Evolutionary conservation across 768 basidiomycete species (phyloP).

Genomic region (Crepidotus variabilis): DNA sequence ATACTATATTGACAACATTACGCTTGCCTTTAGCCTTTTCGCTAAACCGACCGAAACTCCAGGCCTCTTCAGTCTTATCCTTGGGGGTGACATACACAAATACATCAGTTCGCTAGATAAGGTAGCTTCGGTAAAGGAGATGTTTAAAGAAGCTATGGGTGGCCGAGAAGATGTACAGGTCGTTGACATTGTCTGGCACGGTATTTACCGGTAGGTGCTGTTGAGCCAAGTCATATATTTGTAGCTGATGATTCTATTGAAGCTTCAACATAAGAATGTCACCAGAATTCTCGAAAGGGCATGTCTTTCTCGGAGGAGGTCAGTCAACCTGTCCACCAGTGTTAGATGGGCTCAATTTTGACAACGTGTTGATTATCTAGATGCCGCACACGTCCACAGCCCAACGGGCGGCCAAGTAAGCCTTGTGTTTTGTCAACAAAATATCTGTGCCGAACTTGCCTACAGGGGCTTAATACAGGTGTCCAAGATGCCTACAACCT

Average conservation of each 20-base stretch:
- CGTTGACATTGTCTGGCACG: neutral
- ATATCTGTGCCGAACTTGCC: neutral
- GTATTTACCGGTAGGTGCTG: neutral
- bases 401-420: conserved; percentile 27
- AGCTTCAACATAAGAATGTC: conserved; percentile 16
- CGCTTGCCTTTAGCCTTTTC: neutral
- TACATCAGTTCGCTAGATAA: neutral
- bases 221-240: too few relatives aligned
- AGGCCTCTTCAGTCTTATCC: neutral
- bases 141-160: neutral
- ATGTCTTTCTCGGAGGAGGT: conserved; percentile 19
- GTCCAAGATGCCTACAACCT: conserved; percentile 29
- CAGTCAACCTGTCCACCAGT: neutral
- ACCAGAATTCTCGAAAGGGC: conserved; percentile 12
- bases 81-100: neutral
- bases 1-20: neutral
- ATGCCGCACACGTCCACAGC: conserved; percentile 31
- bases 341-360: neutral
- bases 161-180: neutral
- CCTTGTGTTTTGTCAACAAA: neutral
- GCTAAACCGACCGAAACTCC: neutral
- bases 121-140: neutral
- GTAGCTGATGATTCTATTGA: neutral
- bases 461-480: conserved; percentile 21
- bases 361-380: conserved; percentile 5